Base-by-base conservation (phyloP, 768 basidiomycete species). In the Asterophora parasitica region DNA sequence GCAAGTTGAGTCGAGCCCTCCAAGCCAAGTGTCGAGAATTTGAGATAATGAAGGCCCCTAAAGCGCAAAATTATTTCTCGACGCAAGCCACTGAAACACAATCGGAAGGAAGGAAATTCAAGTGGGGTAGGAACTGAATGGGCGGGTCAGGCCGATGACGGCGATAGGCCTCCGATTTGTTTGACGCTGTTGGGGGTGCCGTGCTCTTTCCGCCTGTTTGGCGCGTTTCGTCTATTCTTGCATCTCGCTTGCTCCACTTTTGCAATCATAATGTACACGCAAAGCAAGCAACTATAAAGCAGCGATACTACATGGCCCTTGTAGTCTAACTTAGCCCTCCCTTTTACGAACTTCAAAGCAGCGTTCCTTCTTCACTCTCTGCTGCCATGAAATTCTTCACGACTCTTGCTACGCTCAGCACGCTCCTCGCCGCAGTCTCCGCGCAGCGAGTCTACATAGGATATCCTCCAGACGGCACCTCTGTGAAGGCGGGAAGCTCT, bases 371-470 rank as follows among this genome's bases (percentile, higher is more conserved):
- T 26, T 13, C 16, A 23, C 20, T 13, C 5, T 40, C 23, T n/a
- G 12, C 39, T 30, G 42, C 31, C 30, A 42, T 42, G 42, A 42
- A 42, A 30, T 32, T 44, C n/a, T 30, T 38, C 30, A 3, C 34
- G 19, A 28, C 34, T 3, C 12, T 49, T 16, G 33, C 50, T 17
- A 16, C 46, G 6, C 23, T 50, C 34, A 19, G 53, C 28, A 16
- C 63, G 16, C 38, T 73, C 38, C 57, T 75, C 13, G 58, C 62
- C 23, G 54, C 56, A 16, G 66, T 62, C 26, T 55, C 73, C 33
- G 77, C 74, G 4, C 80, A 82, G 50, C 47, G 48, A 7, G 65
- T 63, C 3, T 19, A 12, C 11, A 75, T 82, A 30, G 71, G 71
- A 7, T 58, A 58, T 16, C 79, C 80, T 4, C 53, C 62, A 4